Evolutionary conservation across 306 rosid species (phyloP).

Genomic region (Rosa lucieae): DNA sequence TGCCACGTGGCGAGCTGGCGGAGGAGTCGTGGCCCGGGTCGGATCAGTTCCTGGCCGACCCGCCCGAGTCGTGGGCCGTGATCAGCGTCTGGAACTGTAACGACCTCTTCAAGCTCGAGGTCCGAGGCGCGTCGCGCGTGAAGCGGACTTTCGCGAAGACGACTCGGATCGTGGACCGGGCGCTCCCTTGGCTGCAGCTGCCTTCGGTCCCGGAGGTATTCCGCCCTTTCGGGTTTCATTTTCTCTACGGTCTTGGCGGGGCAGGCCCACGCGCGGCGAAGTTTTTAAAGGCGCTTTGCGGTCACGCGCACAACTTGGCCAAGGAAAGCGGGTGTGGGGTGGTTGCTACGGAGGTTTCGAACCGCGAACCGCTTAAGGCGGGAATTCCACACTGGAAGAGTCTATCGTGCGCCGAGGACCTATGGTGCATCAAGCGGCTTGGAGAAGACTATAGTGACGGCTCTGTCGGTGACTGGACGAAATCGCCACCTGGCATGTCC

Average conservation of each 20-base stretch:
- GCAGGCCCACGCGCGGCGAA: slow-evolving; percentile 65
- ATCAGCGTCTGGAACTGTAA: slow-evolving; percentile 86
- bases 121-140: slow-evolving; percentile 69
- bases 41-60: slow-evolving; percentile 48
- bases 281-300: slow-evolving; percentile 61
- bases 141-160: slow-evolving; percentile 54
- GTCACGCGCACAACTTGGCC: slow-evolving; percentile 73
- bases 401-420: slow-evolving; percentile 71
- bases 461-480: slow-evolving; percentile 95
- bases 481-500: slow-evolving; percentile 66
- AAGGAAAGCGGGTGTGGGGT: slow-evolving; percentile 67
- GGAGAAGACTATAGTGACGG: slow-evolving; percentile 85
- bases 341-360: slow-evolving; percentile 82
- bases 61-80: slow-evolving; percentile 87
- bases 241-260: slow-evolving; percentile 79
- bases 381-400: slow-evolving; percentile 93
- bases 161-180: slow-evolving; percentile 65
- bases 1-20: slow-evolving; percentile 49
- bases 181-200: slow-evolving; percentile 69
- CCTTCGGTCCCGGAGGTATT: slow-evolving; percentile 82
- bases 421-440: slow-evolving; percentile 84
- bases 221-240: slow-evolving; percentile 74
- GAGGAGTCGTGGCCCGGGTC: slow-evolving; percentile 60
- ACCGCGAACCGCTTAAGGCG: slow-evolving; percentile 50
- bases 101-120: slow-evolving; percentile 71